Conservation (phyloP, 1,284 basidiomycete genomes). For the Cutaneotrichosporon spelunceum region DNA sequence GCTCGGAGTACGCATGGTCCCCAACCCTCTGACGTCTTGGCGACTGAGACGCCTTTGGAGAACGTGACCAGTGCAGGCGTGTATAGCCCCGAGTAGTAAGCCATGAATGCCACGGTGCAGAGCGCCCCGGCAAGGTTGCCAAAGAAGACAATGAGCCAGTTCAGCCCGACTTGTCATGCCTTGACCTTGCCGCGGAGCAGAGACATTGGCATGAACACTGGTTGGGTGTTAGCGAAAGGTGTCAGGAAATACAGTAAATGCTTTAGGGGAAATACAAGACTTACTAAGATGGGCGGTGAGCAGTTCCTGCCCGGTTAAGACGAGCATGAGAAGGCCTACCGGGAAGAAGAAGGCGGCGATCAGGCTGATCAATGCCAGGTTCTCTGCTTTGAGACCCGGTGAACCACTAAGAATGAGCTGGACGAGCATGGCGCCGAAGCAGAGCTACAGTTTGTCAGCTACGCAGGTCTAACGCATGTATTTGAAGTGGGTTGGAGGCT, state of each 20-base stretch:
- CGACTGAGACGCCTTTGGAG: constrained; percentile 22
- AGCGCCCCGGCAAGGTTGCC: constrained; percentile 48
- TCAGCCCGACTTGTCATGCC: constrained; percentile 30
- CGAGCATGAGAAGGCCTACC: constrained; percentile 34
- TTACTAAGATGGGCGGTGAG: constrained; percentile 33
- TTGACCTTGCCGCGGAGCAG: constrained; percentile 24
- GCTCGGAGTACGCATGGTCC: constrained; percentile 40
- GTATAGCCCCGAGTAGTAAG: constrained; percentile 30
- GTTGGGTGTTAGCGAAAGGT: background rate
- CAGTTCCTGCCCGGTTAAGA: constrained; percentile 31
- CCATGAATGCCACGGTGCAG: constrained; percentile 41
- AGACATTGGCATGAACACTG: constrained; percentile 33
- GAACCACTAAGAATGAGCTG: constrained; percentile 28
- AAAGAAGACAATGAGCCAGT: constrained; percentile 48
- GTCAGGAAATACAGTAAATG: too few species aligned
- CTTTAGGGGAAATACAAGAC: too few species aligned
- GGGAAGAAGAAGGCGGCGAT: constrained; percentile 33
- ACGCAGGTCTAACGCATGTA: too few species aligned
- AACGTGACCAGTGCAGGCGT: constrained; percentile 23
- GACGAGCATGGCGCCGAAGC: constrained; percentile 31
- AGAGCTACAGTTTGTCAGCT: constrained; percentile 15
- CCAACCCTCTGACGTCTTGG: constrained; percentile 29
- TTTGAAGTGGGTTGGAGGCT: too few species aligned
- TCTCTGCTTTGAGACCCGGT: constrained; percentile 23
- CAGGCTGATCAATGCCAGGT: constrained; percentile 26